Base-by-base conservation (phyloP, 371 early-diverging fungal genomes). In the Synchytrium microbalum region DNA sequence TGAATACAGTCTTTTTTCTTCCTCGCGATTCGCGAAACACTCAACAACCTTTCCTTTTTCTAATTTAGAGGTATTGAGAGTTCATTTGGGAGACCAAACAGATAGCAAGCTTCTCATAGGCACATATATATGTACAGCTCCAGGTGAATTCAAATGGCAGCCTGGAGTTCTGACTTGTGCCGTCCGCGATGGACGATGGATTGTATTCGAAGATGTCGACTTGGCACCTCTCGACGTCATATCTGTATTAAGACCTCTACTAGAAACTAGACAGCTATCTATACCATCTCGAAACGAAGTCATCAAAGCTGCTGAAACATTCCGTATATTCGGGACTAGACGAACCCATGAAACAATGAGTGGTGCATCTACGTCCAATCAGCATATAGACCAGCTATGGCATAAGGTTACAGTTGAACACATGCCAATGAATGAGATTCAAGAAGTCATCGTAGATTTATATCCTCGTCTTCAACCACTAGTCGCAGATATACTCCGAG, bases 201-300 rank as follows among this genome's bases (percentile, higher is more conserved):
- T 99, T 26, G 77, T 99, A 63, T 87, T 99, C 66, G 99, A 99
- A 79, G 99, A 99, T 79, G 89, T 99, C 64, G 98, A 99, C 74
- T 79, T 95, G 29, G 99, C 99, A 1, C 92, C 97, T n/a, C 76
- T 86, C 32, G 99, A 99, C 68, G 99, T 99, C 19, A 78, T 98
- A 51, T 92, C 96, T 23, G 87, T 98, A 1, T 84, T 99, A 51
- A 76, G 95, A 57, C 93, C 99, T 1, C 79, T 99, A 28, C 82
- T 99, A 19, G 98, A 99, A 77, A 92, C 90, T 14, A 80, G 92
- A 32, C 88, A 88, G 38, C 81, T 99, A 31, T 96, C 92, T 75
- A 90, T 99, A 58, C 88, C 98, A 1, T 89, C 90, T 57, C 85
- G 96, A n/a, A 95, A 98, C 38, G 95, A 98, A 75, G 83, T 84